phyloP scores from a whole-genome alignment of 768 basidiomycete species.

The Coprinopsis marcescibilis region DNA sequence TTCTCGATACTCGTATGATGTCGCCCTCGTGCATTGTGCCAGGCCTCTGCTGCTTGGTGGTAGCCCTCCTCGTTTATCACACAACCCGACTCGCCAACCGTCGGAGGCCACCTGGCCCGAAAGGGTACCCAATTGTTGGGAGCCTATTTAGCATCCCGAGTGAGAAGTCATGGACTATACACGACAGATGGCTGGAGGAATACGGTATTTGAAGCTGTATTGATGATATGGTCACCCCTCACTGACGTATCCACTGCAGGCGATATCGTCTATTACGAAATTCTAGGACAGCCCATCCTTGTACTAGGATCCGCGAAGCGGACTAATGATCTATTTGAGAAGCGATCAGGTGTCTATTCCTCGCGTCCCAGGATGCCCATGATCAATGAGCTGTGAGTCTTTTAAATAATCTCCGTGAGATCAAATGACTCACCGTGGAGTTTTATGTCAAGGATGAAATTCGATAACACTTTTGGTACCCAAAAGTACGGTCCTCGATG shows the following conservation, averaged over 20 bases:
- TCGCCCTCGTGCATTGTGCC: too few relatives aligned
- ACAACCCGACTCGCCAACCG: too few relatives aligned
- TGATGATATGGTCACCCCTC: neutral
- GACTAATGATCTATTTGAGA: slow-evolving; percentile 49
- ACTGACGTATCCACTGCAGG: slow-evolving; percentile 25
- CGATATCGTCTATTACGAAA: slow-evolving; percentile 45
- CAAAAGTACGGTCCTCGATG: slow-evolving; percentile 19
- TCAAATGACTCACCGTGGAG: too few relatives aligned
- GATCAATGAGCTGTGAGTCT: slow-evolving; percentile 42
- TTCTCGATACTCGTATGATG: too few relatives aligned
- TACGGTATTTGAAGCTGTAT: slow-evolving; percentile 11
- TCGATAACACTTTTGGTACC: neutral
- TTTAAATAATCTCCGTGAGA: neutral
- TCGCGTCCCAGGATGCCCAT: slow-evolving; percentile 41
- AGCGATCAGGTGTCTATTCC: slow-evolving; percentile 47
- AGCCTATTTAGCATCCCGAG: slow-evolving; percentile 15
- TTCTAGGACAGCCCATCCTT: slow-evolving; percentile 30
- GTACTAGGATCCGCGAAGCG: slow-evolving; percentile 24
- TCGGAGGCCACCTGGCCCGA: slow-evolving; percentile 10
- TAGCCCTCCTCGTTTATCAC: too few relatives aligned
- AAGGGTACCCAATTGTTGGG: slow-evolving; percentile 15
- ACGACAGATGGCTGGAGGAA: slow-evolving; percentile 14
- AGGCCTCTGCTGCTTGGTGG: too few relatives aligned
- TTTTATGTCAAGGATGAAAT: slow-evolving; percentile 12
- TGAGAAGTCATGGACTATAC: slow-evolving; percentile 13